Conservation (phyloP, 495 filamentous ascomycete genomes). For the Xylaria bambusicola region DNA sequence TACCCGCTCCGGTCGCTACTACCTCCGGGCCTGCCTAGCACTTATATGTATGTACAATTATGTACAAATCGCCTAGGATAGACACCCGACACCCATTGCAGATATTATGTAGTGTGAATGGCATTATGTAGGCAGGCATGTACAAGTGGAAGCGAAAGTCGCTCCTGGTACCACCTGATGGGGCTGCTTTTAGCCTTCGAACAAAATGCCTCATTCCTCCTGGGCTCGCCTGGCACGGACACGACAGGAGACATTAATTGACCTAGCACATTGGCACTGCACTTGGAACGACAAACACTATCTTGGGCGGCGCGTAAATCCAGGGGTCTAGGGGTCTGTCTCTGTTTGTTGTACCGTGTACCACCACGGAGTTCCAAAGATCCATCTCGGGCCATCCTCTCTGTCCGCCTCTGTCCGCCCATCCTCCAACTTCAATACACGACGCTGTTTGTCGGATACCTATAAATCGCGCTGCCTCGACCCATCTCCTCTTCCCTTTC, state of each 20-base stretch:
- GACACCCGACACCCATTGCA: too few species aligned
- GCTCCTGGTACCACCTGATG: conserved; percentile 11
- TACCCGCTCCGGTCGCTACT: not conserved
- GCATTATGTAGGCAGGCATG: too few species aligned
- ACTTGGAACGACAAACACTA: too few species aligned
- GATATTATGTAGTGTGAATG: too few species aligned
- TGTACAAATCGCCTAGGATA: too few species aligned
- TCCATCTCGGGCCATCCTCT: too few species aligned
- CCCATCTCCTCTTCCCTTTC: not conserved
- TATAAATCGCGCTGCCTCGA: conserved; percentile 19
- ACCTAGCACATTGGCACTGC: not conserved
- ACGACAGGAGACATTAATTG: not conserved
- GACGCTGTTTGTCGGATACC: conserved; percentile 1
- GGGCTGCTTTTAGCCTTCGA: conserved; percentile 16
- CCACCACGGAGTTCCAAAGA: too few species aligned
- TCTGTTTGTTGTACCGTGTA: not conserved
- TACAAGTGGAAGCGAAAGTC: not conserved
- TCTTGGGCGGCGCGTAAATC: too few species aligned
- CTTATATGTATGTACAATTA: too few species aligned
- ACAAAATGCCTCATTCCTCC: conserved; percentile 18
- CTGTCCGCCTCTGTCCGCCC: not conserved
- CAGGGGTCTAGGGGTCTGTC: conserved; percentile 12
- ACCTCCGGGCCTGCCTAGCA: too few species aligned
- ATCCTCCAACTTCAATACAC: not conserved
- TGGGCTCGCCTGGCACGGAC: not conserved